Evolutionary conservation across 2,329 filamentous ascomycete genomes (phyloP), one percentile per base, ranked within the genome.

Genomic region (Cytospora chrysosperma): DNA sequence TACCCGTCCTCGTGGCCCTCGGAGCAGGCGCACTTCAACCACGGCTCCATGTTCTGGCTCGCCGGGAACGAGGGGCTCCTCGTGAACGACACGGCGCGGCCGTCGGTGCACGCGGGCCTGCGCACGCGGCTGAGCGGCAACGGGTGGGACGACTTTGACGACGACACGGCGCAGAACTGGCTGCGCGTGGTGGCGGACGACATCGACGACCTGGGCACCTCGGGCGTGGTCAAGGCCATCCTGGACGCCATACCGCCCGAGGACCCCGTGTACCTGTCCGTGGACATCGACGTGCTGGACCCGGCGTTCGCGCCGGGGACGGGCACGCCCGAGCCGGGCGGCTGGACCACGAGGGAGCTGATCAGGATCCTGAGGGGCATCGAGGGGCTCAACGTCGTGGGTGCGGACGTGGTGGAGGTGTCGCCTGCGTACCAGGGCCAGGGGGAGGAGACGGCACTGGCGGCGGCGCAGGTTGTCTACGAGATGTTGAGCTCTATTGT

Each of bases 41-140:
- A 97, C 75, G 93, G 93, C 5, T 91, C 86, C 69, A 95, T 96
- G 88, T 96, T 96, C 81, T 94, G 92, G 89, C 84, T 94, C 69
- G 93, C 93, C 7, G 88, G 88, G 56, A 87, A 88, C 32, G 93
- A 96, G 74, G 91, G 91, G 0, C 78, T 97, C 28, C 88, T 96
- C 63, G 82, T 85, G 65, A 93, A 94, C 74, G 78, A 81, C 17
- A 88, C 85, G 0, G 85, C 84, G 10, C 85, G 87, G 12, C 89
- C 86, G 0, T 90, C 86, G 26, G 91, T 95, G 7, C 93, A 97
- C 74, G 93, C 91, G 0, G 93, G 93, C 1, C 79, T 96, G 57
- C 87, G 93, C 52, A 96, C 92, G 0, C 83, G 92, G 1, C 81
- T 97, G 6, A 87, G 85, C 0, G 88, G 88, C 49, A 77, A 79